Conservation (phyloP, 2,329 filamentous ascomycete genomes). For the Fusarium sp. region DNA sequence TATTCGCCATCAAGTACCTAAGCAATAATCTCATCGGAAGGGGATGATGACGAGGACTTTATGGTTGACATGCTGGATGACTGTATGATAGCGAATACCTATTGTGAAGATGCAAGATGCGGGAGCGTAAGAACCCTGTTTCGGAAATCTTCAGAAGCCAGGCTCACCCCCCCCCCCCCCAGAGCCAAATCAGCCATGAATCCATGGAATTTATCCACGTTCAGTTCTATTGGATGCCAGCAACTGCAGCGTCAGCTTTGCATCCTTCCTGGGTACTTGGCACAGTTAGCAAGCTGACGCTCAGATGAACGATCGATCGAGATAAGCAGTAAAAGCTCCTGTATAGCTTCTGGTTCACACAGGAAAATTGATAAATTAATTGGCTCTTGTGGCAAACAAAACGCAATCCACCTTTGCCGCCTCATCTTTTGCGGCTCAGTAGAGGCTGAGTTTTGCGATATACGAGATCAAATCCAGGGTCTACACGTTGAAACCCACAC, state of each 20-base stretch:
- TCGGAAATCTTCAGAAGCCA: background rate
- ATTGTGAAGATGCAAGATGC: background rate
- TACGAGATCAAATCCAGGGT: conserved; percentile 20
- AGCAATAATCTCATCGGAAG: background rate
- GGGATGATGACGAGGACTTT: background rate
- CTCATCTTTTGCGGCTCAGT: conserved; percentile 10
- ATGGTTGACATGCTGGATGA: background rate
- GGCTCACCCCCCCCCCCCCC: background rate
- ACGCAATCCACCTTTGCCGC: background rate
- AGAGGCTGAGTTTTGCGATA: background rate
- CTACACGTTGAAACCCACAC: conserved; percentile 26
- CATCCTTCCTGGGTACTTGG: background rate
- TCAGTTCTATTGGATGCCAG: background rate
- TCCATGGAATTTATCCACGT: background rate
- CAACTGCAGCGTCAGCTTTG: background rate
- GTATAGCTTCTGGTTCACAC: background rate
- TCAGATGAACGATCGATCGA: background rate
- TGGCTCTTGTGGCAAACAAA: background rate
- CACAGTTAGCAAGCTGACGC: background rate
- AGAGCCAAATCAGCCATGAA: background rate
- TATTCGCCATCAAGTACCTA: background rate
- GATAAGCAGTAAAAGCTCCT: background rate
- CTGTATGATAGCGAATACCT: background rate
- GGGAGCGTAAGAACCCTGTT: background rate
- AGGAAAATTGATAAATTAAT: background rate